Evolutionary conservation across 176 grass and related monocot genomes (phyloP), one percentile per base, ranked within the genome.

Genomic region (Oropetium thomaeum): DNA sequence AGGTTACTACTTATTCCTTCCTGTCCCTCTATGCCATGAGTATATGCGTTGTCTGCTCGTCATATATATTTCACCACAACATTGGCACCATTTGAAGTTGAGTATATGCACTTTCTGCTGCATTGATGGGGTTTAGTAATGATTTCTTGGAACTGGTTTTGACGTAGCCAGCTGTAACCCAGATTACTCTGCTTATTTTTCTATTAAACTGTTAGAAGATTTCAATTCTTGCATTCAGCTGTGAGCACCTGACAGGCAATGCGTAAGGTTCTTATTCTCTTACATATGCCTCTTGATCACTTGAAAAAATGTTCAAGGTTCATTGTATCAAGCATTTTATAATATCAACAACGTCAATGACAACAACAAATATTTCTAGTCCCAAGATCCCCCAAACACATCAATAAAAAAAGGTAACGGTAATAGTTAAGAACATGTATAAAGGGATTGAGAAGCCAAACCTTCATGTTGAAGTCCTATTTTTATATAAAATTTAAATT

Each of bases 1-100:
- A 83, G 60, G 52, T 44, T 58, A 72, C 71, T 70, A 54, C 55
- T 30, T 81, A 41, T 86, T 70, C 47, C 38, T 74, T 13, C 25
- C 55, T 30, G 58, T 74, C 17, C 41, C 58, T 38, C 19, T 19
- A 14, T 38, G 26, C 73, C 39, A 26, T 45, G 26, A 12, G 17
- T 44, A 23, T 51, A 32, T 49, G 26, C 38, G 25, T 66, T 38
- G 14, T 55, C 22, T 62, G 9, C 29, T 55, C 35, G 30, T 55
- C 23, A 65, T 81, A 53, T 23, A 31, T 39, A 74, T 74, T 60
- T 30, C 12, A 62, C 40, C 12, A 40, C 23, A 20, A 33, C 20
- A 10, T 11, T 27, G 40, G 2, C n/a, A 79, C 32, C 38, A 59
- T 58, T 71, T 70, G 54, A 67, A 33, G 53, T 66, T 79, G 67